phyloP scores from a whole-genome alignment of 306 rosid species.

The Quercus glauca region DNA sequence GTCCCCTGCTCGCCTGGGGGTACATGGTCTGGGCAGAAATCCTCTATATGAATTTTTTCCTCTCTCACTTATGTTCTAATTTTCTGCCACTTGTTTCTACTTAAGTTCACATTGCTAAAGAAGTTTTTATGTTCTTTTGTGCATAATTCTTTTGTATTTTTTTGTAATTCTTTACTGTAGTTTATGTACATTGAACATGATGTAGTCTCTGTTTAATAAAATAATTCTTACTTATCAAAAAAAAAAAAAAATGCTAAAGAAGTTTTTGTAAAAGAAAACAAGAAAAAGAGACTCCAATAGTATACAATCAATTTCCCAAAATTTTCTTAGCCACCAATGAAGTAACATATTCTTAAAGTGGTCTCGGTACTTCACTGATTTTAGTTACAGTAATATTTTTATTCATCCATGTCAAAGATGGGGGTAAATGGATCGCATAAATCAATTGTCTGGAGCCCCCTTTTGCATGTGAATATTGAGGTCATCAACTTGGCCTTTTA shows the following conservation, averaged over 20 bases:
- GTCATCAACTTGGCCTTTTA: not conserved
- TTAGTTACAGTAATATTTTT: not conserved
- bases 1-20: not conserved
- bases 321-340: not conserved
- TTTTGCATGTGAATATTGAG: not conserved
- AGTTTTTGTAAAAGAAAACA: not conserved
- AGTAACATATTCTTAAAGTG: not conserved
- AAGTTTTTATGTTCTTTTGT: no score
- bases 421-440: not conserved
- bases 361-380: not conserved
- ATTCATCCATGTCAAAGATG: not conserved
- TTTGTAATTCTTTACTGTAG: no score
- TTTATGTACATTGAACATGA: no score
- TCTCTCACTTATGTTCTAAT: not conserved
- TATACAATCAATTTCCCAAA: no score
- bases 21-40: not conserved
- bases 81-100: not conserved
- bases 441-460: not conserved
- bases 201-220: no score
- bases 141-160: no score
- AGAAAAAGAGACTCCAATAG: not conserved
- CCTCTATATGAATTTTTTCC: not conserved
- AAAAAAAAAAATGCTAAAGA: not conserved
- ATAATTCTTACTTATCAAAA: no score
- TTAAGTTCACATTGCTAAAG: not conserved